phyloP scores from a whole-genome alignment of 129 eudicot genomes.

The Ambrosia trifida region DNA sequence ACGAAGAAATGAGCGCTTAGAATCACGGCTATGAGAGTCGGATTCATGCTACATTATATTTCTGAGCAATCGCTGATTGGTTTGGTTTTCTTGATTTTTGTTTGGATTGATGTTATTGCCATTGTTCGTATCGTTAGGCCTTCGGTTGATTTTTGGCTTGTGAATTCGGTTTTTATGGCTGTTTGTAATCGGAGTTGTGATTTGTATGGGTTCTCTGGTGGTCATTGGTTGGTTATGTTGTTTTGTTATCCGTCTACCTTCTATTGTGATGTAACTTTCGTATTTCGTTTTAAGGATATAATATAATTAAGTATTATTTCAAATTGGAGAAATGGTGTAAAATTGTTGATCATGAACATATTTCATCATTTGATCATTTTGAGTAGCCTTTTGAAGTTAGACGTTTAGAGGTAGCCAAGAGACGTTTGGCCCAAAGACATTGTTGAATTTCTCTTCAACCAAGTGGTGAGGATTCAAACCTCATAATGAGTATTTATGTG shows the following conservation, averaged over 20 bases:
- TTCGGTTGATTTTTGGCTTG: constrained; percentile 18
- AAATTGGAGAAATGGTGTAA: too few species aligned
- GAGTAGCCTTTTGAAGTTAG: too few species aligned
- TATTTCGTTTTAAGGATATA: too few species aligned
- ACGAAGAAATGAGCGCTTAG: constrained; percentile 22
- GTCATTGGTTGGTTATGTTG: constrained; percentile 21
- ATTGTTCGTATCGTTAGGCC: constrained; percentile 25
- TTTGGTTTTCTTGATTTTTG: constrained; percentile 29
- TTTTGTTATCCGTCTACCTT: not conserved
- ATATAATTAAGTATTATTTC: too few species aligned
- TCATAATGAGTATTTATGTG: too few species aligned
- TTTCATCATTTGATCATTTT: too few species aligned
- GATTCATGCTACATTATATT: not conserved
- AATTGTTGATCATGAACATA: too few species aligned
- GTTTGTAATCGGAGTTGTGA: not conserved
- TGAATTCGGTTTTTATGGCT: constrained; percentile 20
- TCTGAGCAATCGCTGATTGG: constrained; percentile 21
- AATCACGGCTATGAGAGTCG: constrained; percentile 21
- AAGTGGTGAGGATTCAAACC: too few species aligned
- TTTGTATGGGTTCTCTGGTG: constrained; percentile 18
- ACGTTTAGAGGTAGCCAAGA: too few species aligned
- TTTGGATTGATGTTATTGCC: constrained; percentile 30
- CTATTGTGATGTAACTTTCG: too few species aligned
- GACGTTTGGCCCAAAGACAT: too few species aligned
- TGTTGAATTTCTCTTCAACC: too few species aligned